Base-by-base conservation (phyloP, 768 basidiomycete species). In the Kwoniella heveanensis region DNA sequence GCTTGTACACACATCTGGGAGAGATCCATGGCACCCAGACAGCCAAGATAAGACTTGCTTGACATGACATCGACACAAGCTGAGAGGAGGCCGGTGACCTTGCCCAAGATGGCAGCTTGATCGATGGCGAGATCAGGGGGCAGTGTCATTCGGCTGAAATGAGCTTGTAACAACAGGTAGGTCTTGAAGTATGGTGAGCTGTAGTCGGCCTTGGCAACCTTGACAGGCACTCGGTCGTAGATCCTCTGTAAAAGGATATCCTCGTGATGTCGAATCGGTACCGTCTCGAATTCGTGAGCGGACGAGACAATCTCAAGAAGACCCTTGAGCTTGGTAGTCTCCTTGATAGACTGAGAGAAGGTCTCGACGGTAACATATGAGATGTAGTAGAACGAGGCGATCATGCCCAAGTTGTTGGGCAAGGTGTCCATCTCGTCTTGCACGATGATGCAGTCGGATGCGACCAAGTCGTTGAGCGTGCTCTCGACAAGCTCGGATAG, bases 1-100 rank as follows among this genome's bases (percentile, higher is more conserved):
- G 90, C 92, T 79, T 98, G 96, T 4, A 97, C 91, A 80, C 92
- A 94, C 95, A 98, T 98, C 80, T 98, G 96, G 9, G 91, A 91
- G 51, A 98, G 81, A 80, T 99, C 95, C 96, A 98, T 98, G 0
- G 94, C 94, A 30, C 92, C 90, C 24, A 97, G 81, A 0, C 95
- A 96, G 73, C 88, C 94, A 72, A 98, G 80, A 90, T 90, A 95
- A 1, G 90, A 92, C 74, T 96, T 97, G 36, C 91, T 93, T 1
- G 91, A 93, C 92, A 98, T 93, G 61, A 98, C 95, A 75, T 97
- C 94, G 30, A 98, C 93, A 72, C 92, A 95, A 1, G 95, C 95
- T 10, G 92, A 92, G 17, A 96, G 84, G 19, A 95, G 81, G 73
- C 92, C 94, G 69, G 96, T 83, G 24, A 94, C 89, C 80, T 94